Evolutionary conservation across 2,329 filamentous ascomycete species (phyloP).

Genomic region (Verticillium isaacii): DNA sequence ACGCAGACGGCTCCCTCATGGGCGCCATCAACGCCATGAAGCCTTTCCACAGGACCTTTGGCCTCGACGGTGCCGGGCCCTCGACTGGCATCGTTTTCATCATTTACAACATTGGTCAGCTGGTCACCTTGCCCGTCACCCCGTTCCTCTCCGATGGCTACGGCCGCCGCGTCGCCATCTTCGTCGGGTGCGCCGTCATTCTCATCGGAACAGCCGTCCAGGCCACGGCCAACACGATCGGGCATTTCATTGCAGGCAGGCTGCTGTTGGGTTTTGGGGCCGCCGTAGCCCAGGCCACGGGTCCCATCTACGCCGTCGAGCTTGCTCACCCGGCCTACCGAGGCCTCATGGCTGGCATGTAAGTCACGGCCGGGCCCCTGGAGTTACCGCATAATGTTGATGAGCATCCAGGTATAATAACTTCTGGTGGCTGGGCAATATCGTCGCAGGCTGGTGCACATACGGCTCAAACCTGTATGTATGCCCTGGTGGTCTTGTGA

Average conservation of each 20-base stretch:
- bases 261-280: conserved; percentile 50
- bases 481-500: too few species aligned
- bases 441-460: conserved; percentile 48
- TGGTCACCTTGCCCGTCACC: conserved; percentile 43
- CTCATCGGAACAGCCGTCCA: conserved; percentile 43
- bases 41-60: conserved; percentile 38
- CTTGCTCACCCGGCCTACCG: conserved; percentile 58
- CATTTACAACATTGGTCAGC: conserved; percentile 42
- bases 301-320: conserved; percentile 58
- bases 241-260: conserved; percentile 34
- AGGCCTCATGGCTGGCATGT: conserved; percentile 47
- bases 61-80: conserved; percentile 34
- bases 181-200: conserved; percentile 42
- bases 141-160: conserved; percentile 41
- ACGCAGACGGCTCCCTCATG: conserved; percentile 34
- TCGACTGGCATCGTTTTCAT: conserved; percentile 39
- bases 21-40: conserved; percentile 39
- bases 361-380: conserved; percentile 37
- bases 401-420: conserved; percentile 23
- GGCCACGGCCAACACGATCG: conserved; percentile 28
- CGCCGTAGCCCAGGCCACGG: conserved; percentile 51
- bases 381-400: conserved; percentile 10
- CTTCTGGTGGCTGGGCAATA: conserved; percentile 46
- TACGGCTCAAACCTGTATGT: conserved; percentile 27
- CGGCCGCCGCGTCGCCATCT: conserved; percentile 46